phyloP scores from a whole-genome alignment of 768 basidiomycete genomes.

The Naganishia onofrii region DNA sequence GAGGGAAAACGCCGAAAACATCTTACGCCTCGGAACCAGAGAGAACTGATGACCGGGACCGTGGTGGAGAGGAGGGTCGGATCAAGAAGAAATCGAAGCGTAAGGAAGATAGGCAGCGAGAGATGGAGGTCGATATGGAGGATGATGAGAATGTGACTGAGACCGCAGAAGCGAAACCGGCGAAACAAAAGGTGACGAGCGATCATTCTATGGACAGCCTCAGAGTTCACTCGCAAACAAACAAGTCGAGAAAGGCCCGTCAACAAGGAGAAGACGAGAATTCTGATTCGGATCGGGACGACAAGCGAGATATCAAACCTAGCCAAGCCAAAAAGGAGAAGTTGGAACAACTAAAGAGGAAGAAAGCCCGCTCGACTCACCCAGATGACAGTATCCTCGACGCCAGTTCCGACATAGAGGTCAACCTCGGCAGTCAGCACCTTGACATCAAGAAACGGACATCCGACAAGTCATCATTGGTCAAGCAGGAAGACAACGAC shows the following conservation, averaged over 20 bases:
- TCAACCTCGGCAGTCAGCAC: neutral
- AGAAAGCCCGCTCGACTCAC: neutral
- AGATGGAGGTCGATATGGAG: neutral
- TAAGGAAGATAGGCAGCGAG: neutral
- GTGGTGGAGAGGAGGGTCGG: neutral
- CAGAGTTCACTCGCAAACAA: neutral
- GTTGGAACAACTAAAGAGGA: neutral
- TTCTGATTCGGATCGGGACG: conserved; percentile 1
- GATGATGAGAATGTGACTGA: neutral
- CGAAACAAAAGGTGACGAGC: neutral
- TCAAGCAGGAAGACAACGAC: neutral
- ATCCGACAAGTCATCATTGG: neutral
- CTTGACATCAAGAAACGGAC: too few relatives aligned
- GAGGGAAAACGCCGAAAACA: conserved; percentile 14
- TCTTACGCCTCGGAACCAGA: neutral
- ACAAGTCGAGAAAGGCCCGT: neutral
- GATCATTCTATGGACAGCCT: neutral
- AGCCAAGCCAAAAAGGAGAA: neutral
- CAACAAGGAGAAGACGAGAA: neutral
- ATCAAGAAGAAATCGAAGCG: neutral
- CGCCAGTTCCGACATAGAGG: neutral
- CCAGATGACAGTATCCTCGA: neutral
- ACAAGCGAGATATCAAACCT: neutral
- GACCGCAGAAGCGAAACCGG: neutral
- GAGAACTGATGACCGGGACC: too few relatives aligned